Base-by-base conservation (phyloP, 495 filamentous ascomycete genomes). In the Daldinia childiae region DNA sequence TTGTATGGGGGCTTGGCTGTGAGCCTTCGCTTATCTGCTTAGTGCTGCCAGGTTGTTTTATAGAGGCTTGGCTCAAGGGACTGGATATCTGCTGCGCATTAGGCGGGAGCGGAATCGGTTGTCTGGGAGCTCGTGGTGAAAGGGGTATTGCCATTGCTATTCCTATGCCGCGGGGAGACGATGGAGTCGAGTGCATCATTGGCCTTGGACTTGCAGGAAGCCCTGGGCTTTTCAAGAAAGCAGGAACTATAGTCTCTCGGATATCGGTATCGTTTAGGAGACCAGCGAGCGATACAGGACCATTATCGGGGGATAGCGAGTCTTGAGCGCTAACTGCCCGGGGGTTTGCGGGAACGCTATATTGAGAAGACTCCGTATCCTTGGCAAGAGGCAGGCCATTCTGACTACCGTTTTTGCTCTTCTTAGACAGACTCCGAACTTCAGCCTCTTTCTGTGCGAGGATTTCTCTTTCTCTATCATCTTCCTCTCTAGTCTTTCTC, bases 171-270 rank as follows among this genome's bases (percentile, higher is more conserved):
- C 86, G 82, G 11, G 92, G 89, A 38, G 93, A 91, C 72, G 90
- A 81, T 17, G 91, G 89, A 39, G 90, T 87, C n/a, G 91, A 90
- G 41, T 66, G 90, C 62, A 91, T 81, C 71, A 89, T 89, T n/a
- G 95, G 95, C 58, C 95, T 87, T 26, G 95, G 95, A 75, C 96
- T 98, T 30, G 91, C 80, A 0, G 95, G 95, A 54, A 99, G 82
- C 26, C 95, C 95, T 21, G 95, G 93, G 64, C 92, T 97, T 82
- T 94, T 85, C 32, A 94, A 29, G 19, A 38, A 82, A 38, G 89
- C 82, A 29, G 89, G 81, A 27, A 82, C 77, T 32, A 86, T 77
- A 17, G 79, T 76, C 12, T 74, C 70, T 76, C 79, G 58, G 66
- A 66, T 54, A 67, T 72, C 69, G 75, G 17, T 59, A 39, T 78